phyloP scores from a whole-genome alignment of 1,284 basidiomycete species.

The Xanthoconium separans region DNA sequence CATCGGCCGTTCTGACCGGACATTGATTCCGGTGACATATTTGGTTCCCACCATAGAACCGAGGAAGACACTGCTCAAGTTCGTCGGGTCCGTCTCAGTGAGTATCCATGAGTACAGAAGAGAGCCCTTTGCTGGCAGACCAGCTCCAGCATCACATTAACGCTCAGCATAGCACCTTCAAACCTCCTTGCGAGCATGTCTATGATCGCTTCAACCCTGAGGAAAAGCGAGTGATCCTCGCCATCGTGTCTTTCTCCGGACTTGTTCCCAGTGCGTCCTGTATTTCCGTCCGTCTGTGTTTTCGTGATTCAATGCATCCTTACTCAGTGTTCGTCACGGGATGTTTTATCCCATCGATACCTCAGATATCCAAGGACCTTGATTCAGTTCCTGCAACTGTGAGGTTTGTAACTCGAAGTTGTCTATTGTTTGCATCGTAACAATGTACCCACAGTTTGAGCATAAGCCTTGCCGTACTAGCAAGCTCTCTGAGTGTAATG shows the following conservation, averaged over 20 bases:
- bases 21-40: no score
- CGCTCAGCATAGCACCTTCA: background rate
- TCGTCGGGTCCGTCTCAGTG: no score
- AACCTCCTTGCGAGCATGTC: slow-evolving; percentile 23
- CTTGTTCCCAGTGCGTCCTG: slow-evolving; percentile 23
- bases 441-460: slow-evolving; percentile 19
- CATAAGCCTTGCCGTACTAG: slow-evolving; percentile 27
- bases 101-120: background rate
- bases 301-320: slow-evolving; percentile 10
- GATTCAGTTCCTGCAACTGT: slow-evolving; percentile 37
- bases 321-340: slow-evolving; percentile 43
- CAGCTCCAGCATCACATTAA: background rate
- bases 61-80: no score
- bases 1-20: no score
- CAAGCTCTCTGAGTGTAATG: slow-evolving; percentile 21
- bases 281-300: slow-evolving; percentile 3
- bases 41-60: no score
- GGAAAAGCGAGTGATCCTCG: slow-evolving; percentile 39
- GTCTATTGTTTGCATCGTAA: background rate
- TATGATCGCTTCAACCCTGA: slow-evolving; percentile 39
- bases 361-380: slow-evolving; percentile 43
- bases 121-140: slow-evolving; percentile 5
- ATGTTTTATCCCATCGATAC: slow-evolving; percentile 49
- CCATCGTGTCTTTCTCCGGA: slow-evolving; percentile 38
- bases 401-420: slow-evolving; percentile 24